Base-by-base conservation (phyloP, 192 early-diverging fungal species). In the Spizellomyces sp. region DNA sequence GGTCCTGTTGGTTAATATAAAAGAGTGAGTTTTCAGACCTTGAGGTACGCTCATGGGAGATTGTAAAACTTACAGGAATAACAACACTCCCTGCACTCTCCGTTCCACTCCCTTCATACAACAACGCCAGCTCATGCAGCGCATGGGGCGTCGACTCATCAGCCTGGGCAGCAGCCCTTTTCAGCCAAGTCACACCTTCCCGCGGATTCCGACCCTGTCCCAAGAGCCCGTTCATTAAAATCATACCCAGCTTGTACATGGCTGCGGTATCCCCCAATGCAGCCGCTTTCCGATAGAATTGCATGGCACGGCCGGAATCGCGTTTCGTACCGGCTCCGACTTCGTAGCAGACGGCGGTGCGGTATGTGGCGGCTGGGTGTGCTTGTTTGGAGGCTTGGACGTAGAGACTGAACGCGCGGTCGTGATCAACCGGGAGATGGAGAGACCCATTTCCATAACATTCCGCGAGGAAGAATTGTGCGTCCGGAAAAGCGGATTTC, bases 231-330 rank as follows among this genome's bases (percentile, higher is more conserved):
- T 94, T 90, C 74, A 98, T 77, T 54, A 98, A 76, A 14, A 98
- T 91, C 86, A 95, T 90, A 19, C 94, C 98, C 17, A 98, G 83
- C 80, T 98, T 98, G 87, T 94, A 96, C 98, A 99, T 98, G 27
- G 93, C 95, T 0, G 94, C 90, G 10, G 95, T 91, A 61, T 98
- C 95, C 56, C 93, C 90, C 58, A 95, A 76, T 9, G 90, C 88
- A 0, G 95, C 96, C 0, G 95, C 92, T 80, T 98, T 96, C 65
- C 93, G 84, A 77, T 94, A 98, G 70, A 93, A 98, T 76, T 96
- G 93, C 45, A 94, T 82, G 0, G 96, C 90, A 8, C 92, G 87
- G 36, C 82, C 76, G 17, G 87, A 81, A 73, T 98, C 95, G 8
- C 89, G 80, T 61, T 94, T 93, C 14, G 94, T 95, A 48, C 98